Conservation (phyloP, 176 grass and related monocot species). For the Oryza rufipogon region DNA sequence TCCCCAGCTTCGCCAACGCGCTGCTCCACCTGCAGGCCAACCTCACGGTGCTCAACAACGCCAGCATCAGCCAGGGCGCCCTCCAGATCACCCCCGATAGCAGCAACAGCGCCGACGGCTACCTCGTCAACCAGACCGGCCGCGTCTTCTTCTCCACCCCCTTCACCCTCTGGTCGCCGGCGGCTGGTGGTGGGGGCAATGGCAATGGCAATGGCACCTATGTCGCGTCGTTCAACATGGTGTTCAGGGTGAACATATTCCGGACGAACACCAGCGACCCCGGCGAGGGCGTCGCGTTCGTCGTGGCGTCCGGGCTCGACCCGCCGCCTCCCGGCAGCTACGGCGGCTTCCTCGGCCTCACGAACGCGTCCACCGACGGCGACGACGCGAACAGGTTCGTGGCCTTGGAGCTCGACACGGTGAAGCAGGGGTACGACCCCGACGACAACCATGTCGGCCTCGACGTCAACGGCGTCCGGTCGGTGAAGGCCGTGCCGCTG, state of each 20-base stretch:
- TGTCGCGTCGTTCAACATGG: conserved; percentile 51
- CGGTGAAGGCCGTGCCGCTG: background rate
- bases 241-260: conserved; percentile 48
- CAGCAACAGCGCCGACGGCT: background rate
- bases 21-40: background rate
- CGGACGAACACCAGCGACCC: background rate
- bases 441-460: background rate
- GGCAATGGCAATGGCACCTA: background rate
- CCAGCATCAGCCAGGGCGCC: conserved; percentile 37
- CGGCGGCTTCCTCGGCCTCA: background rate
- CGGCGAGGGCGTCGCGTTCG: conserved; percentile 55
- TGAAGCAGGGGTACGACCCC: background rate
- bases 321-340: background rate
- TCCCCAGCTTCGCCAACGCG: conserved; percentile 32
- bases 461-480: conserved; percentile 47
- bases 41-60: background rate
- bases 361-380: background rate
- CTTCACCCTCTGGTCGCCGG: conserved; percentile 42
- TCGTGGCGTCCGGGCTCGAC: conserved; percentile 49
- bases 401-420: background rate
- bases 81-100: conserved; percentile 59
- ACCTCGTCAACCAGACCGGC: conserved; percentile 48
- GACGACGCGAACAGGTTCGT: background rate
- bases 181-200: background rate
- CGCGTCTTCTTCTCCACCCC: background rate